Evolutionary conservation across 257 asterid species (phyloP), one percentile per base, ranked within the genome.

Genomic region (Scutellaria barbata): DNA sequence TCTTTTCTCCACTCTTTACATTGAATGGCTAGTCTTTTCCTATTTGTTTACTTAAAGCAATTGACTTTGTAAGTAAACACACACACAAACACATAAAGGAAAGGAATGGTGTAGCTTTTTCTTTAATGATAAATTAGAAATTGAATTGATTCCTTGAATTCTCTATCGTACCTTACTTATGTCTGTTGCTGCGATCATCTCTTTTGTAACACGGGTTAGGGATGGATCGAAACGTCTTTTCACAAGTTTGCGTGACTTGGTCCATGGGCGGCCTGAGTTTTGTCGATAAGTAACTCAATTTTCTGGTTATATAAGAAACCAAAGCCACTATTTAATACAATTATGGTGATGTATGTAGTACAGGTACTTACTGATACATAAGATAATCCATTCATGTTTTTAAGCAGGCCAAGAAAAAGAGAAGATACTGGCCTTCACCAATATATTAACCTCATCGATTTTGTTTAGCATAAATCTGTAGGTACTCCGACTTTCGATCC

Each of bases 1-100:
- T 68, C 42, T 54, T 68, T 16, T 68, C 42, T 5, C 58, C 73
- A 65, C 43, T 35, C 60, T 46, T 74, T 65, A 17, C 11, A 46
- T 22, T 6, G 59, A 12, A 35, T 30, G 60, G 12, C 13, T 39
- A 74, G 50, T n/a, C 17, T 62, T 46, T 22, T 43, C 14, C 59
- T 8, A 39, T 41, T 54, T 37, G 33, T 22, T 41, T 35, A 66
- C 42, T 35, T 17, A 11, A 47, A 25, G 8, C 13, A 50, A 33
- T 47, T 50, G 40, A 17, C 35, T 58, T 35, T 8, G 22, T 53
- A 40, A 46, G 47, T 59, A 66, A 25, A 45, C 30, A n/a, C 10
- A 57, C 43, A 43, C 13, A 43, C 68, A 1, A 14, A 48, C 7
- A 35, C 48, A 9, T 2, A 45, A 10, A 4, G 22, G 10, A 48